Conservation (phyloP, 2,329 filamentous ascomycete species). For the Fusarium nelsonii region DNA sequence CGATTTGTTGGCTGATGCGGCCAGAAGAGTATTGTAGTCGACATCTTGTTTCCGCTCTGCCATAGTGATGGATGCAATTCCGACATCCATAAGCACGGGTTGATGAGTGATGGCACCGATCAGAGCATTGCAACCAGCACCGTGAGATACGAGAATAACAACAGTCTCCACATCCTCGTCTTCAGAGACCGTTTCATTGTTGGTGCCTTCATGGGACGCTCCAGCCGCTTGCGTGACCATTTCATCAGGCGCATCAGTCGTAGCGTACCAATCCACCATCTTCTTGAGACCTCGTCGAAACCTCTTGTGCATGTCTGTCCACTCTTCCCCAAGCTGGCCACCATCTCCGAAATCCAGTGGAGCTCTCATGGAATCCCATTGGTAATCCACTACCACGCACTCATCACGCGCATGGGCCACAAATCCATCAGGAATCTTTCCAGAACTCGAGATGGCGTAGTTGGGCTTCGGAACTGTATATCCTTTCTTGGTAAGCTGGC, state of each 20-base stretch:
- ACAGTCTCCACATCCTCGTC: slow-evolving; percentile 80
- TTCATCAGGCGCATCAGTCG: slow-evolving; percentile 63
- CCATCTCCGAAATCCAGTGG: slow-evolving; percentile 88
- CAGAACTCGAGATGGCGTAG: slow-evolving; percentile 84
- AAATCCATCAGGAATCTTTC: slow-evolving; percentile 88
- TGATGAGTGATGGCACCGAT: slow-evolving; percentile 93
- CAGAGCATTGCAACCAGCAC: slow-evolving; percentile 94
- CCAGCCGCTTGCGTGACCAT: slow-evolving; percentile 58
- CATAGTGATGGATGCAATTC: slow-evolving; percentile 91
- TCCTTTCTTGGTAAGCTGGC: slow-evolving; percentile 52
- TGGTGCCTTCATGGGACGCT: slow-evolving; percentile 46
- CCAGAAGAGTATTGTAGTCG: slow-evolving; percentile 54
- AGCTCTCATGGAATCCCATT: slow-evolving; percentile 91
- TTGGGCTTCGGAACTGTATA: slow-evolving; percentile 84
- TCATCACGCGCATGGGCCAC: slow-evolving; percentile 90
- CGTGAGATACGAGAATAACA: slow-evolving; percentile 90
- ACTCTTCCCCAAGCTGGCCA: slow-evolving; percentile 91
- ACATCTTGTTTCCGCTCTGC: slow-evolving; percentile 72
- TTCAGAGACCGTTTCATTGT: slow-evolving; percentile 55
- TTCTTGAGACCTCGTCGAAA: slow-evolving; percentile 84
- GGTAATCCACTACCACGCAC: slow-evolving; percentile 88
- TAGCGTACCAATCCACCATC: slow-evolving; percentile 86
- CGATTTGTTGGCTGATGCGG: slow-evolving; percentile 45
- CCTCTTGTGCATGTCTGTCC: slow-evolving; percentile 93
- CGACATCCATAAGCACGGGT: slow-evolving; percentile 90